A percentile compares a stretch with the other conserved stretches of the same genome.
phyloP scores from a whole-genome alignment of 1,139 yeast genomes.

The Saccharomyces hybrid region DNA sequence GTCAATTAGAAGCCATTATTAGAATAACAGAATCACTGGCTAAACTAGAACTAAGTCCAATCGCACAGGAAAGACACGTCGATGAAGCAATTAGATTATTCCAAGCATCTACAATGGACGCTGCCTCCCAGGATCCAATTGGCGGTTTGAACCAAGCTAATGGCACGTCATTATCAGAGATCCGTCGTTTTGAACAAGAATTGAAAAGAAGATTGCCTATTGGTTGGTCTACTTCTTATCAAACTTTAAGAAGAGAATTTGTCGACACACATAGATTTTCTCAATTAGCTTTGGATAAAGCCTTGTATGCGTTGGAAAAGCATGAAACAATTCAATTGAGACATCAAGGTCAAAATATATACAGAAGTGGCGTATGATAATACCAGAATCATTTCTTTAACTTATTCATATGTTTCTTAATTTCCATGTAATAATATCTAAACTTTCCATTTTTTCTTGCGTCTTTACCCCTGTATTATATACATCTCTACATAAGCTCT shows the following conservation, averaged over 20 bases:
- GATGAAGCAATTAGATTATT: constrained; percentile 92
- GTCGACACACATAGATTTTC: constrained; percentile 63
- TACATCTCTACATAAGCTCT: too few relatives aligned
- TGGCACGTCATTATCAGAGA: constrained; percentile 52
- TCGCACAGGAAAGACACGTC: constrained; percentile 87
- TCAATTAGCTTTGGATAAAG: constrained; percentile 73
- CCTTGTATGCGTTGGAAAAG: constrained; percentile 72
- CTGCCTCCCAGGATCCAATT: constrained; percentile 69
- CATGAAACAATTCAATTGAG: constrained; percentile 82
- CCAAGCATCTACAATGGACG: constrained; percentile 96
- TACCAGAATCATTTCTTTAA: too few relatives aligned
- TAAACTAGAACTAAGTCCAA: constrained; percentile 70
- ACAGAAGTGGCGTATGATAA: constrained; percentile 62
- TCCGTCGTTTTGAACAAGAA: constrained; percentile 72
- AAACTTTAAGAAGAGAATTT: constrained; percentile 75
- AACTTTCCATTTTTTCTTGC: too few relatives aligned
- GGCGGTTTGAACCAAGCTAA: constrained; percentile 44
- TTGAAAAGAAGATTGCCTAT: constrained; percentile 86
- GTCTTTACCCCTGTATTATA: too few relatives aligned
- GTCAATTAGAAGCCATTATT: constrained; percentile 95
- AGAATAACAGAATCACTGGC: constrained; percentile 95
- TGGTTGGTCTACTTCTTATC: constrained; percentile 92
- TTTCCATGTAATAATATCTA: background rate
- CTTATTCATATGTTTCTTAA: background rate
- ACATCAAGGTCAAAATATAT: constrained; percentile 79